Conservation (phyloP, 257 asterid species). For the Coffea eugenioides region DNA sequence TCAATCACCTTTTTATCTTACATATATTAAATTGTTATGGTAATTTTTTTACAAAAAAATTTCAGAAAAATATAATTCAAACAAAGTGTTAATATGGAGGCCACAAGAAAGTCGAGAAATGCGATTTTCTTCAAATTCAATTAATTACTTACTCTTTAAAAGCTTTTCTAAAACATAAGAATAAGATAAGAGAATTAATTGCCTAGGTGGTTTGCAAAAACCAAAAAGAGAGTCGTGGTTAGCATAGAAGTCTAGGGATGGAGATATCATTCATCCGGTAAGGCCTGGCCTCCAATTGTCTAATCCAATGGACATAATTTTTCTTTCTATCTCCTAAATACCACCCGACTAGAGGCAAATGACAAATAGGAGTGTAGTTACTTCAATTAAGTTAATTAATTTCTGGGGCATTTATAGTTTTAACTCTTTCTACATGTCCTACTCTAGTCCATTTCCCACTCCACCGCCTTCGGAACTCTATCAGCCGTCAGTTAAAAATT, state of each 20-base stretch:
- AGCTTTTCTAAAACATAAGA: no score
- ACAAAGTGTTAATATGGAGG: no score
- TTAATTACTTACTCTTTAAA: no score
- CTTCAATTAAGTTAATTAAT: not conserved
- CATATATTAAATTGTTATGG: no score
- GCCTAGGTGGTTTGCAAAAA: no score
- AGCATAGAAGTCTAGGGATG: not conserved
- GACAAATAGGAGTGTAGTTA: not conserved
- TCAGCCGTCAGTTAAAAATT: slow-evolving; percentile 33
- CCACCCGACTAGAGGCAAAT: not conserved
- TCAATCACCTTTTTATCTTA: no score
- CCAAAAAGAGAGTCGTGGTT: not conserved
- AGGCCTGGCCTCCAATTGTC: slow-evolving; percentile 3
- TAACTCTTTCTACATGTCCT: not conserved
- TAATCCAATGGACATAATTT: slow-evolving; percentile 9
- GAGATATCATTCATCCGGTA: not conserved
- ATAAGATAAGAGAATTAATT: no score
- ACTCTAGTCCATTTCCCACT: slow-evolving; percentile 17
- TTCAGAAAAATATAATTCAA: no score
- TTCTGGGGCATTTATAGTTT: not conserved
- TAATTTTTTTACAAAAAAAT: no score
- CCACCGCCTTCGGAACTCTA: slow-evolving; percentile 48
- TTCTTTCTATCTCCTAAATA: not conserved
- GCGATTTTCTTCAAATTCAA: no score
- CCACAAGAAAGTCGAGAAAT: no score